A percentile compares a stretch with the other conserved stretches of the same genome.
These are phyloP conservation scores for Leishmania turanica DNA, from an alignment of 208 protist genomes.

Conservation along the genomic window DNA sequence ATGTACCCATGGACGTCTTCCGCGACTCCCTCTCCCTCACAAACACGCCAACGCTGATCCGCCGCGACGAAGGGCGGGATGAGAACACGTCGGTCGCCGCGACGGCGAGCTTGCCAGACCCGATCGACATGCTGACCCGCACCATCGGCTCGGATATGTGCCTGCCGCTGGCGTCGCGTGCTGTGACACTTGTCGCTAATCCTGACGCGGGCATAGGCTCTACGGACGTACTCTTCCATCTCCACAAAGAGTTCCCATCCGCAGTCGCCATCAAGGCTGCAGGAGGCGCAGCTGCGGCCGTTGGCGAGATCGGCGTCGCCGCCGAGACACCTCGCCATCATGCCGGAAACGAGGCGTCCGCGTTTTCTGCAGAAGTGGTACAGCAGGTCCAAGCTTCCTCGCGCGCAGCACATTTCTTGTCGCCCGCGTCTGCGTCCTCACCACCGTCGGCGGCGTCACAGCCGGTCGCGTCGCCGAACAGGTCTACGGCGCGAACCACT, in stretches of 20 bases:
- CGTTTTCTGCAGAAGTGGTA: not conserved
- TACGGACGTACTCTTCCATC: not conserved
- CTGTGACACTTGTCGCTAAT: not conserved
- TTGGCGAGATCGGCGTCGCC: not conserved
- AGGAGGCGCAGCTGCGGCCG: not conserved
- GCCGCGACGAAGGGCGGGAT: constrained; percentile 2
- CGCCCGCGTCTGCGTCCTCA: not conserved
- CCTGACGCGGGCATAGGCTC: not conserved
- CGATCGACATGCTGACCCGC: constrained; percentile 10
- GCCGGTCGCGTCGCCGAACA: not conserved
- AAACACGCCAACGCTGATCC: constrained; percentile 23
- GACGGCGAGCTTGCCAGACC: constrained; percentile 12
- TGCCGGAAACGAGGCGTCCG: not conserved
- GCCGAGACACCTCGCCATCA: not conserved
- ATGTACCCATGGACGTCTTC: constrained; percentile 30
- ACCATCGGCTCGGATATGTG: constrained; percentile 10
- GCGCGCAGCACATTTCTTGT: not conserved
- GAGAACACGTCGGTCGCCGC: constrained; percentile 20
- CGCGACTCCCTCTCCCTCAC: constrained; percentile 27
- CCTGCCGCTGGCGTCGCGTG: not conserved
- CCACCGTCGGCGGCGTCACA: not conserved
- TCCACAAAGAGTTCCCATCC: not conserved
- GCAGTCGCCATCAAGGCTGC: not conserved
- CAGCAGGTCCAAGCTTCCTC: not conserved
- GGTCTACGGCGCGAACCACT: not conserved